phyloP scores from a whole-genome alignment of 345 rosid genomes.

The Camelina laxa region DNA sequence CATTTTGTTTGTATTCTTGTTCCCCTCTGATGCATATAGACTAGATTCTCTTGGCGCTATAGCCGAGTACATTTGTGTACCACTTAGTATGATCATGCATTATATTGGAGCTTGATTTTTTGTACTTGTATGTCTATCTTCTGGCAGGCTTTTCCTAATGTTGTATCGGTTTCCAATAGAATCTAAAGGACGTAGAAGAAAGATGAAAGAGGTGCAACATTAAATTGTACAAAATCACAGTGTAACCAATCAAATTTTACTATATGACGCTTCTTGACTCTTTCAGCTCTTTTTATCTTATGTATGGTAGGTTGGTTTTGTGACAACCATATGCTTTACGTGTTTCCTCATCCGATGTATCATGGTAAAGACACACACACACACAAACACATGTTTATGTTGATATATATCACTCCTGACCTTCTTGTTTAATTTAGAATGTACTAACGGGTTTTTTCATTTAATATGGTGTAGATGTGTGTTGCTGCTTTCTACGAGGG shows the following conservation, averaged over 20 bases:
- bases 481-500: slow-evolving; percentile 73
- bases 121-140: background rate
- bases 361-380: slow-evolving; percentile 57
- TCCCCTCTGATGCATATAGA: too few species aligned
- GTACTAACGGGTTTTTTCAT: slow-evolving; percentile 7
- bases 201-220: slow-evolving; percentile 73
- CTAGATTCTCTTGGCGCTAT: too few species aligned
- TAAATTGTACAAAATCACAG: slow-evolving; percentile 2
- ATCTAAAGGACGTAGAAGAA: slow-evolving; percentile 80
- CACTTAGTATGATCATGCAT: too few species aligned
- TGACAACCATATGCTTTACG: slow-evolving; percentile 79
- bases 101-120: background rate
- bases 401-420: background rate
- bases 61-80: too few species aligned
- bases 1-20: slow-evolving; percentile 10
- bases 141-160: too few species aligned
- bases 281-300: slow-evolving; percentile 11
- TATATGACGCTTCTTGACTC: background rate
- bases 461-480: slow-evolving; percentile 58
- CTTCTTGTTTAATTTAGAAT: slow-evolving; percentile 6
- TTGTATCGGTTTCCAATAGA: too few species aligned
- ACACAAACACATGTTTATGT: background rate
- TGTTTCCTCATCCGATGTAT: slow-evolving; percentile 85
- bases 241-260: slow-evolving; percentile 1
- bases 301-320: slow-evolving; percentile 78